Conservation (phyloP, 129 eudicot genomes). For the Helichrysum umbraculigerum region DNA sequence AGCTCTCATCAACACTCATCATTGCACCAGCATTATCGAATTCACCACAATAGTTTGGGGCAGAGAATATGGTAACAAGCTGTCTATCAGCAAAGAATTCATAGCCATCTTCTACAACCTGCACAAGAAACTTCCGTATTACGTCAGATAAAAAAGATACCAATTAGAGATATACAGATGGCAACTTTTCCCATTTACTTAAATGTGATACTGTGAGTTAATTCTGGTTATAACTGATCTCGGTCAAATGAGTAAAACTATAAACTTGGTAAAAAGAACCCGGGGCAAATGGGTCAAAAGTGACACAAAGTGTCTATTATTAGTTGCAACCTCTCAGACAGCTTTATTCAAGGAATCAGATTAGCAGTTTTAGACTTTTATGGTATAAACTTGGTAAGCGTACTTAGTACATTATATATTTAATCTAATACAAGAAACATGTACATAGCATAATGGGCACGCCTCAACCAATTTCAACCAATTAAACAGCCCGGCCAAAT, state of each 20-base stretch:
- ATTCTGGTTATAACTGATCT: neutral
- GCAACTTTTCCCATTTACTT: neutral
- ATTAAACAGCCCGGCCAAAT: neutral
- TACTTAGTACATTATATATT: too few relatives aligned
- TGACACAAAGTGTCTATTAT: neutral
- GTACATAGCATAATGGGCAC: neutral
- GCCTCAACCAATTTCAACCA: neutral
- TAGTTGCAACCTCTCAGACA: neutral
- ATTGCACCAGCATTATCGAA: conserved; percentile 87
- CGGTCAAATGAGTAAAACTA: neutral
- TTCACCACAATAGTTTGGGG: conserved; percentile 83
- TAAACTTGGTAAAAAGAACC: neutral
- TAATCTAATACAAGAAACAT: neutral
- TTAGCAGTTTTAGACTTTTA: neutral
- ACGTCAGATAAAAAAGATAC: neutral
- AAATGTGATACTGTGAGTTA: neutral
- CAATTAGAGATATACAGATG: neutral
- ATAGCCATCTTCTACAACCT: conserved; percentile 91
- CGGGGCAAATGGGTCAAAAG: neutral
- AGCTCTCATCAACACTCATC: conserved; percentile 85
- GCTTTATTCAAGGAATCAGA: neutral
- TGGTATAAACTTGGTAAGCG: neutral
- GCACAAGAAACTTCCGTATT: neutral
- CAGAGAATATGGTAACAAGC: conserved; percentile 75
- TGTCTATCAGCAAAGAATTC: conserved; percentile 81